These are phyloP conservation scores for Aspergillus sergii DNA, from an alignment of 2,329 filamentous ascomycete genomes.

Conservation along the genomic window DNA sequence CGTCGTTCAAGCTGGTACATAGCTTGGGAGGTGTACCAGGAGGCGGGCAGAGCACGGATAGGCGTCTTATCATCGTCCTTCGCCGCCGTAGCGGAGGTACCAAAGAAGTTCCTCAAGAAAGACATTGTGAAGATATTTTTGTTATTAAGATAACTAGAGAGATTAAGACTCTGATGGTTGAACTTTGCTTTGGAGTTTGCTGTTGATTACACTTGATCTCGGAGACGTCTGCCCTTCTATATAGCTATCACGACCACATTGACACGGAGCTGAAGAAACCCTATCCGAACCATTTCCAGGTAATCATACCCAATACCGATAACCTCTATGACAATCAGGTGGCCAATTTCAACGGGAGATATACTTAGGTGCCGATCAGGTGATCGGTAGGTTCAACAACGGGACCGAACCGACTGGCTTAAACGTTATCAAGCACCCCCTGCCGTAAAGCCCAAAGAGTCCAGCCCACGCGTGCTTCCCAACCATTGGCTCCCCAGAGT, in stretches of 20 bases:
- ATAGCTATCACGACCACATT: not conserved
- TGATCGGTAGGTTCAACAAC: not conserved
- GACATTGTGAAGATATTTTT: constrained; percentile 24
- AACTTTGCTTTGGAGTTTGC: not conserved
- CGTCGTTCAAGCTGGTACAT: constrained; percentile 61
- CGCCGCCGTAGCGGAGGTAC: constrained; percentile 22
- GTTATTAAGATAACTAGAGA: not conserved
- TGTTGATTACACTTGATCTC: not conserved
- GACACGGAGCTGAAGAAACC: not conserved
- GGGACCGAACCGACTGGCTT: not conserved
- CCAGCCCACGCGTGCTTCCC: not conserved
- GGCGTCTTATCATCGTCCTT: constrained; percentile 20
- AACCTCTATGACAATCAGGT: not conserved
- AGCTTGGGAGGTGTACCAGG: constrained; percentile 50
- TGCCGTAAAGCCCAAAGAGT: not conserved
- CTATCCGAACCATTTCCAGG: not conserved
- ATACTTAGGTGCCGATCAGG: not conserved
- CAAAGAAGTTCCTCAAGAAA: constrained; percentile 32
- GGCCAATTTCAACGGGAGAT: not conserved
- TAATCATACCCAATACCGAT: not conserved
- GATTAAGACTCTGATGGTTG: not conserved
- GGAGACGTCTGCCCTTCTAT: not conserved
- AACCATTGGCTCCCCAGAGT: not conserved
- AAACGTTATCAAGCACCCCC: not conserved
- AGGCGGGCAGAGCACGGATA: constrained; percentile 51